Conservation (phyloP, 2,329 filamentous ascomycete species). For the Cladorrhinum sp. region DNA sequence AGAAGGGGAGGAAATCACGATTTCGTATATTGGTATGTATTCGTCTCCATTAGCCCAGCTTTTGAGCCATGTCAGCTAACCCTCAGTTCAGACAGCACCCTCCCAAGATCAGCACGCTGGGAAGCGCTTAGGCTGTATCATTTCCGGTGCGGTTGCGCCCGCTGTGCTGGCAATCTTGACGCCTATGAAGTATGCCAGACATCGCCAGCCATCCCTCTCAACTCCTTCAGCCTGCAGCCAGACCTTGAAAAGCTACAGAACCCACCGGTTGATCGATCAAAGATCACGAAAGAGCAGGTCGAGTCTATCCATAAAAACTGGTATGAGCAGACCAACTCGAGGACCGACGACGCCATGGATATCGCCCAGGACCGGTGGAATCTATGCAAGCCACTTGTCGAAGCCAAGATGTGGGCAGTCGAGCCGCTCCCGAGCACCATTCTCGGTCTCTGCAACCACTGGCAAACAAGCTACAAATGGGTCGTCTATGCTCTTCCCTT, state of each 20-base stretch:
- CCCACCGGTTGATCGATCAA: slow-evolving; percentile 32
- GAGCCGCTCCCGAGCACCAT: slow-evolving; percentile 48
- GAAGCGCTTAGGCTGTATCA: slow-evolving; percentile 47
- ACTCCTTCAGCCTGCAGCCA: slow-evolving; percentile 44
- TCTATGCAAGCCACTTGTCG: slow-evolving; percentile 37
- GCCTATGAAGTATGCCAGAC: slow-evolving; percentile 50
- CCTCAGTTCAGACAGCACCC: slow-evolving; percentile 43
- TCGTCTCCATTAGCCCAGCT: not conserved
- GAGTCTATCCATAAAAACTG: slow-evolving; percentile 29
- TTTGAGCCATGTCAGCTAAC: slow-evolving; percentile 3
- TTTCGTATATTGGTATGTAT: slow-evolving; percentile 60
- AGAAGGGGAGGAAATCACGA: slow-evolving; percentile 54
- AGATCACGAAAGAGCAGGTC: slow-evolving; percentile 24
- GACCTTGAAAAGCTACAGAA: slow-evolving; percentile 35
- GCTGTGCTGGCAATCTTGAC: slow-evolving; percentile 50
- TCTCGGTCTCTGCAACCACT: slow-evolving; percentile 43
- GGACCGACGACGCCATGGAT: slow-evolving; percentile 11
- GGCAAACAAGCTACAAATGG: slow-evolving; percentile 42
- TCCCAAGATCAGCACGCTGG: slow-evolving; percentile 42
- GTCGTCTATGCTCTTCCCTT: slow-evolving; percentile 44
- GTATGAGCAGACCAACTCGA: slow-evolving; percentile 16
- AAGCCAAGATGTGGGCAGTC: slow-evolving; percentile 44
- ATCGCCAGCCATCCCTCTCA: slow-evolving; percentile 42
- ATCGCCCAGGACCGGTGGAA: slow-evolving; percentile 37
- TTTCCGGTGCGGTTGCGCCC: slow-evolving; percentile 50